phyloP scores from a whole-genome alignment of 345 rosid genomes.

The Sapria himalayana region DNA sequence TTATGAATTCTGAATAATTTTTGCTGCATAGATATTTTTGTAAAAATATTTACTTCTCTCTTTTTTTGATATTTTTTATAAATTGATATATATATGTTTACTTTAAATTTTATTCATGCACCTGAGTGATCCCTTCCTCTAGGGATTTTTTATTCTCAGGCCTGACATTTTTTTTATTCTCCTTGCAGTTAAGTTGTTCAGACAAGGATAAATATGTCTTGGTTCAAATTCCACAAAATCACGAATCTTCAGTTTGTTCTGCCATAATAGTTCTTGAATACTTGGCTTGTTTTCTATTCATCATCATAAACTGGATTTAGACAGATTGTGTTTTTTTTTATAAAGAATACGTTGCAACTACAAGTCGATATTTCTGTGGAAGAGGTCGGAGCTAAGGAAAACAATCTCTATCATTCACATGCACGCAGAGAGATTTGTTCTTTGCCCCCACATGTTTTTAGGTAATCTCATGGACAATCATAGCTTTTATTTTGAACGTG shows the following conservation, averaged over 20 bases:
- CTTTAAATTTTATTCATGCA: no score
- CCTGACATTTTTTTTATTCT: conserved; percentile 9
- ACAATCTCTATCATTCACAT: conserved; percentile 58
- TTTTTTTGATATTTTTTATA: no score
- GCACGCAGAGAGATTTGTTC: conserved; percentile 47
- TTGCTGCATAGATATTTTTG: no score
- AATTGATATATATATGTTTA: no score
- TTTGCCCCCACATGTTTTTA: conserved; percentile 50
- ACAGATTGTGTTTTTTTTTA: conserved; percentile 6
- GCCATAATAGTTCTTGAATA: conserved; percentile 3
- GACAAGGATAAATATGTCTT: conserved; percentile 49
- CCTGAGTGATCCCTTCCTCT: no score
- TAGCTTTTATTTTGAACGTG: no score
- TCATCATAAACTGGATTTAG: conserved; percentile 2
- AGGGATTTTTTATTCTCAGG: no score
- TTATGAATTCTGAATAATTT: no score
- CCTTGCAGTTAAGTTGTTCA: conserved; percentile 40
- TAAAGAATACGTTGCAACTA: conserved; percentile 42
- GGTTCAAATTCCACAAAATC: conserved; percentile 41
- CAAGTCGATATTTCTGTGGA: conserved; percentile 62
- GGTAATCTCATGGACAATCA: no score
- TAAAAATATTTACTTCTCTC: no score
- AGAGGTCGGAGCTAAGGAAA: conserved; percentile 75
- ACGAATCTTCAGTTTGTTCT: conserved; percentile 36
- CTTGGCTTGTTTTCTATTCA: background rate